Conservation (phyloP, 2,329 filamentous ascomycete genomes). For the Lachnellula cervina region DNA sequence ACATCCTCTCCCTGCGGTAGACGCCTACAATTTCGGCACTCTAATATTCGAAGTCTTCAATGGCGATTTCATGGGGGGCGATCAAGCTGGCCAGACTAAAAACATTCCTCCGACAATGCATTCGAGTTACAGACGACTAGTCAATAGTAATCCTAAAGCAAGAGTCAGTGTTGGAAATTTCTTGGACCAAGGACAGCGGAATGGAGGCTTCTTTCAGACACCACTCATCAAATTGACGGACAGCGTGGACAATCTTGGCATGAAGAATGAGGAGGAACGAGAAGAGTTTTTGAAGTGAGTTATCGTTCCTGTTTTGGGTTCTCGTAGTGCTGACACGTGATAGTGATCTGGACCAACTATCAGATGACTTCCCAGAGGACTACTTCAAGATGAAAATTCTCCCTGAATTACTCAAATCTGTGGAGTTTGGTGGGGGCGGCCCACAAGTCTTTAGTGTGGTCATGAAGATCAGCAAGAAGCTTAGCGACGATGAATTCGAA, state of each 20-base stretch:
- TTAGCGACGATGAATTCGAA: conserved; percentile 87
- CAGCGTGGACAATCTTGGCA: conserved; percentile 84
- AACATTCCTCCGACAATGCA: conserved; percentile 85
- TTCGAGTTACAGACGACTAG: conserved; percentile 81
- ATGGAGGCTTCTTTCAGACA: conserved; percentile 86
- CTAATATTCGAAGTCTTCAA: conserved; percentile 91
- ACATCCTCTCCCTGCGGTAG: conserved; percentile 73
- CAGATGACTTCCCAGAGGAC: conserved; percentile 93
- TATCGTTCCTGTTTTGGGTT: conserved; percentile 17
- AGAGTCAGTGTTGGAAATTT: conserved; percentile 81
- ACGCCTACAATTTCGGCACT: conserved; percentile 81
- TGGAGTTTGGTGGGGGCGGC: conserved; percentile 96
- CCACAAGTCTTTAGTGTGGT: conserved; percentile 85
- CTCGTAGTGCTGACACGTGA: conserved; percentile 13
- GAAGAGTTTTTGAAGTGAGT: conserved; percentile 73
- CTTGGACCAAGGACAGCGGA: conserved; percentile 78
- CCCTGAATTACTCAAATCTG: conserved; percentile 92
- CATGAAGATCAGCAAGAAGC: conserved; percentile 83
- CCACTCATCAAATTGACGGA: conserved; percentile 88
- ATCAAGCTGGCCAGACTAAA: conserved; percentile 82
- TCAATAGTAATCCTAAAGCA: conserved; percentile 84
- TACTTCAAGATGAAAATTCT: conserved; percentile 98
- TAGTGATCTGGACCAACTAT: conserved; percentile 74
- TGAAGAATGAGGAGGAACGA: conserved; percentile 79
- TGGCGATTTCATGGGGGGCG: conserved; percentile 67